Percentiles rank a stretch among this genome's conserved stretches.
These are phyloP conservation scores for Brettanomyces bruxellensis DNA, from an alignment of 805 yeast genomes.

Conservation along the genomic window DNA sequence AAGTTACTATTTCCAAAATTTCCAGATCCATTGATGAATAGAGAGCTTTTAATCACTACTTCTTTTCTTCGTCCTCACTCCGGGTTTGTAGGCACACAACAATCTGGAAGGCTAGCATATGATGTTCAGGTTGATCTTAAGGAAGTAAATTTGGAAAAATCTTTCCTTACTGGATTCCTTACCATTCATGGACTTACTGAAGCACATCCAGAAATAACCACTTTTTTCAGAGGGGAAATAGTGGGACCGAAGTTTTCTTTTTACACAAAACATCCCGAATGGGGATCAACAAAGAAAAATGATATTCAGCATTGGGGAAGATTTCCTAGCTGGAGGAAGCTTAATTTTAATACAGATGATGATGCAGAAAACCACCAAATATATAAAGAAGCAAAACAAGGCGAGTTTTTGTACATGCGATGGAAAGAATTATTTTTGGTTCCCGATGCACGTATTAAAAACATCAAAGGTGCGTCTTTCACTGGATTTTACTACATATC, in stretches of 20 bases:
- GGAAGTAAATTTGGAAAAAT: constrained; percentile 52
- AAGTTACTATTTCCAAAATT: background rate
- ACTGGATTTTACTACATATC: constrained; percentile 90
- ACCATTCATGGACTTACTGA: constrained; percentile 59
- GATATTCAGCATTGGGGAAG: constrained; percentile 63
- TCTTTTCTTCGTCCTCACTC: constrained; percentile 55
- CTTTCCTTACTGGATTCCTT: constrained; percentile 49
- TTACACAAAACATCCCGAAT: constrained; percentile 44
- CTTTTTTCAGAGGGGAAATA: constrained; percentile 67
- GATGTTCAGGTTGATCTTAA: constrained; percentile 63
- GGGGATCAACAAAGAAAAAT: constrained; percentile 40
- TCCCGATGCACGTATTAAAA: constrained; percentile 64
- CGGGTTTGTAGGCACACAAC: constrained; percentile 58
- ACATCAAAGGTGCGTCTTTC: constrained; percentile 67
- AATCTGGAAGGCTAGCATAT: constrained; percentile 54
- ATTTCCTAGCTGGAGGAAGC: constrained; percentile 27
- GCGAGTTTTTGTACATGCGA: constrained; percentile 69
- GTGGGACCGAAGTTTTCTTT: constrained; percentile 53
- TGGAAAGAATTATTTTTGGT: constrained; percentile 90
- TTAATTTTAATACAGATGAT: constrained; percentile 23
- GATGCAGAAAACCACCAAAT: constrained; percentile 18
- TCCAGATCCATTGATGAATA: constrained; percentile 1
- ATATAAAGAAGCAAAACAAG: constrained; percentile 21
- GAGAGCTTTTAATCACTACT: constrained; percentile 8
- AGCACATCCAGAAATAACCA: constrained; percentile 52